These are phyloP conservation scores for Yarrowia bubula DNA, from an alignment of 805 yeast species.

Conservation along the genomic window DNA sequence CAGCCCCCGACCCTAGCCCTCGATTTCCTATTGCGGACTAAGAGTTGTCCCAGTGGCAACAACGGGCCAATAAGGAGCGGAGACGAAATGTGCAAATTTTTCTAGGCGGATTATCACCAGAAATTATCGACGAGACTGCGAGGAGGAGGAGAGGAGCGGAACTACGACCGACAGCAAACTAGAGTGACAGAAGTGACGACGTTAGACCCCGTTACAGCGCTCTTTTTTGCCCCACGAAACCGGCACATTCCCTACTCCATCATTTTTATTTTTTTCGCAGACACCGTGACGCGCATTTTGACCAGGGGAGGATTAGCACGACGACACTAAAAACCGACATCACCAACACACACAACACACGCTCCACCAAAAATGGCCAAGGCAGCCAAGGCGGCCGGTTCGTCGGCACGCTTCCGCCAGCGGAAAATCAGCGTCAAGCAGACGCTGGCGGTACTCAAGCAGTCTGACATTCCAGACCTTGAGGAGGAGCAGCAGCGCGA, in stretches of 20 bases:
- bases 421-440: conserved; percentile 92
- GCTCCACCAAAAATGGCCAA: conserved; percentile 26
- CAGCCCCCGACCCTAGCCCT: conserved; percentile 11
- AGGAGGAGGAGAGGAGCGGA: conserved; percentile 27
- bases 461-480: conserved; percentile 73
- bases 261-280: conserved; percentile 19
- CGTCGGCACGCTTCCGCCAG: conserved; percentile 77
- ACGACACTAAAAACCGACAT: conserved; percentile 16
- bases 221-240: conserved; percentile 7
- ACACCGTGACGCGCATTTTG: conserved; percentile 24
- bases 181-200: conserved; percentile 13
- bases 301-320: conserved; percentile 15
- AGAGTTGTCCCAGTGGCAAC: conserved; percentile 27
- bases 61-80: conserved; percentile 26
- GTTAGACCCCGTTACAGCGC: conserved; percentile 3
- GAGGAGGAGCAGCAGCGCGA: conserved; percentile 84
- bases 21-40: conserved; percentile 20
- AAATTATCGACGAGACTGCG: conserved; percentile 25
- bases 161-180: conserved; percentile 8
- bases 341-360: conserved; percentile 14
- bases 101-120: conserved; percentile 24
- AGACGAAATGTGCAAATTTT: conserved; percentile 26
- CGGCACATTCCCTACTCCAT: conserved; percentile 10
- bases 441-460: conserved; percentile 71
- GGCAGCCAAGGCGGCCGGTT: conserved; percentile 42